phyloP scores from a whole-genome alignment of 1,139 yeast genomes.

The Sugiyamaella grinbergsii region DNA sequence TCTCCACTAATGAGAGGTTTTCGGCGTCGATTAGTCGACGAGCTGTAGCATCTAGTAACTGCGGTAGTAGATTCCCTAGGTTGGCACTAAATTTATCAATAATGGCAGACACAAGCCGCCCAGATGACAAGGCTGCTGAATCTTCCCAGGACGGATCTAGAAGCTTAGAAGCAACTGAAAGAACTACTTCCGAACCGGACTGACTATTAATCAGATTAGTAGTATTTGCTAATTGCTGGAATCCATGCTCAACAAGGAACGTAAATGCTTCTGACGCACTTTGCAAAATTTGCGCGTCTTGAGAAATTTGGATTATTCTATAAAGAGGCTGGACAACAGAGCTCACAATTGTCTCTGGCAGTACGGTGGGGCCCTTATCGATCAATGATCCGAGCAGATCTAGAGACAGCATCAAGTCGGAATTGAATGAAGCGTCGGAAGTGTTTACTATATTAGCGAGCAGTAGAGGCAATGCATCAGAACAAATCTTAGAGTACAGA shows the following conservation, averaged over 20 bases:
- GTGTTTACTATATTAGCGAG: constrained; percentile 40
- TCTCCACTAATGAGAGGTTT: constrained; percentile 69
- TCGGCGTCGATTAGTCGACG: constrained; percentile 63
- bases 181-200: constrained; percentile 56
- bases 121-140: constrained; percentile 72
- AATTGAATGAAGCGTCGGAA: constrained; percentile 37
- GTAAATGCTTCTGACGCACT: constrained; percentile 75
- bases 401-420: constrained; percentile 65
- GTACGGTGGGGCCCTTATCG: constrained; percentile 48
- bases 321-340: constrained; percentile 56
- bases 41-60: constrained; percentile 73
- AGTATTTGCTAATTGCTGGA: constrained; percentile 47
- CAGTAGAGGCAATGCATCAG: constrained; percentile 47
- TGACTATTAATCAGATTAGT: constrained; percentile 48
- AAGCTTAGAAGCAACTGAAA: constrained; percentile 66
- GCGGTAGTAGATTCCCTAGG: constrained; percentile 56
- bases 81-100: constrained; percentile 58
- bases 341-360: constrained; percentile 54
- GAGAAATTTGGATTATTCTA: constrained; percentile 54
- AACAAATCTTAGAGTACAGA: constrained; percentile 47
- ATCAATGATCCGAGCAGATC: constrained; percentile 66
- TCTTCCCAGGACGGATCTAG: constrained; percentile 74
- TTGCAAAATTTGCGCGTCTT: constrained; percentile 81
- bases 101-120: constrained; percentile 47
- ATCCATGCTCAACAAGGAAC: constrained; percentile 56